These are phyloP conservation scores for Plectosphaerella plurivora DNA, from an alignment of 2,329 filamentous ascomycete genomes.

Conservation along the genomic window DNA sequence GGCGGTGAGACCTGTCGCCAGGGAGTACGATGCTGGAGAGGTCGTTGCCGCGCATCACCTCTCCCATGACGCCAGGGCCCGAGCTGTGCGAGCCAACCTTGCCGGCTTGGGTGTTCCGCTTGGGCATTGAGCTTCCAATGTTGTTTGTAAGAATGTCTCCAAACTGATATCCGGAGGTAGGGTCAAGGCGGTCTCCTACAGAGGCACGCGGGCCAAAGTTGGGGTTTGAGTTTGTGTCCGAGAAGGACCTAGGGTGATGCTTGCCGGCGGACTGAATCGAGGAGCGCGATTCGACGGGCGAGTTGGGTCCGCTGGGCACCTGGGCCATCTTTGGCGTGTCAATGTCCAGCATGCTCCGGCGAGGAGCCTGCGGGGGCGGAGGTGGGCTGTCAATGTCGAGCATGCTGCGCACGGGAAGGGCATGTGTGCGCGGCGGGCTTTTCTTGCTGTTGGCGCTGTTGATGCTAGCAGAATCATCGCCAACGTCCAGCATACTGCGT, in stretches of 20 bases:
- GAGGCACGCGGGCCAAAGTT: constrained; percentile 36
- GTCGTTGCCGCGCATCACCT: constrained; percentile 49
- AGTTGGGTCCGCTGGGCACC: constrained; percentile 39
- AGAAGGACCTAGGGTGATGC: constrained; percentile 47
- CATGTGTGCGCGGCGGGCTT: constrained; percentile 29
- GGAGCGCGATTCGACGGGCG: constrained; percentile 36
- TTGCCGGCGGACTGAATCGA: constrained; percentile 22
- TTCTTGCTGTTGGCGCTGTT: constrained; percentile 19
- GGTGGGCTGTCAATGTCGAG: constrained; percentile 50
- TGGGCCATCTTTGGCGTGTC: constrained; percentile 28
- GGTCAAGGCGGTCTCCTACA: constrained; percentile 12
- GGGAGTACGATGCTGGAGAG: constrained; percentile 44
- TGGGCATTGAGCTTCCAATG: constrained; percentile 43
- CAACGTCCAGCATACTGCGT: constrained; percentile 63
- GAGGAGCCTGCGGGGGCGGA: constrained; percentile 24
- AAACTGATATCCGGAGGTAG: constrained; percentile 56
- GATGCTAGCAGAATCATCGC: constrained; percentile 31
- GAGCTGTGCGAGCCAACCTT: constrained; percentile 24
- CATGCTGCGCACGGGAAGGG: constrained; percentile 61
- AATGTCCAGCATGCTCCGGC: constrained; percentile 51
- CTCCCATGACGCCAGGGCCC: constrained; percentile 36
- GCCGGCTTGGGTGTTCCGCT: constrained; percentile 44
- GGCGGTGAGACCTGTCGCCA: constrained; percentile 35
- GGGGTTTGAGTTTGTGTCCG: constrained; percentile 46
- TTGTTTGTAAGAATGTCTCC: constrained; percentile 51